Conservation (phyloP, 257 asterid genomes). For the Primulina huaijiensis region DNA sequence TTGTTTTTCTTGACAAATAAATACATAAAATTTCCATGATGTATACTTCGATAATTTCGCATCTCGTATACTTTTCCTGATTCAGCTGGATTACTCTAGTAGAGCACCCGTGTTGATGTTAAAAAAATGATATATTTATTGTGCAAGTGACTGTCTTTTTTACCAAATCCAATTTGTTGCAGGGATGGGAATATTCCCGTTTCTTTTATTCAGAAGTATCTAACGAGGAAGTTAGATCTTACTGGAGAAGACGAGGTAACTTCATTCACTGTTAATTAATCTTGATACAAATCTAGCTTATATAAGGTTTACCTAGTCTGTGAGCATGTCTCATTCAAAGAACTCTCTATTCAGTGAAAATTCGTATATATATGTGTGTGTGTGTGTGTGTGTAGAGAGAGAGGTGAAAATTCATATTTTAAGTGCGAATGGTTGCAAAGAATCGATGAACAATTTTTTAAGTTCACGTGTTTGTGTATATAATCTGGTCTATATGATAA, state of each 20-base stretch:
- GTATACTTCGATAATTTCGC: not conserved
- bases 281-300: conserved; percentile 5
- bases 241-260: conserved; percentile 77
- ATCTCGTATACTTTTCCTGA: conserved; percentile 4
- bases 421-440: too few species aligned
- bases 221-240: conserved; percentile 76
- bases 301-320: not conserved
- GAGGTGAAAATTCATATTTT: too few species aligned
- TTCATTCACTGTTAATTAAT: conserved; percentile 4
- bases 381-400: too few species aligned
- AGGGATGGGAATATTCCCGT: conserved; percentile 84
- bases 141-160: not conserved
- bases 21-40: not conserved
- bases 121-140: not conserved
- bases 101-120: not conserved
- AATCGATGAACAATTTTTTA: too few species aligned
- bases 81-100: conserved; percentile 1
- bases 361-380: too few species aligned
- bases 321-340: not conserved
- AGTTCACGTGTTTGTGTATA: not conserved
- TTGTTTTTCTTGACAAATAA: not conserved
- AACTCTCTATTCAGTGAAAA: not conserved
- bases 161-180: conserved; percentile 26
- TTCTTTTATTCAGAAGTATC: conserved; percentile 77
- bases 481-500: not conserved